These are phyloP conservation scores for Moricandia arvensis DNA, from an alignment of 345 rosid species.

Conservation along the genomic window DNA sequence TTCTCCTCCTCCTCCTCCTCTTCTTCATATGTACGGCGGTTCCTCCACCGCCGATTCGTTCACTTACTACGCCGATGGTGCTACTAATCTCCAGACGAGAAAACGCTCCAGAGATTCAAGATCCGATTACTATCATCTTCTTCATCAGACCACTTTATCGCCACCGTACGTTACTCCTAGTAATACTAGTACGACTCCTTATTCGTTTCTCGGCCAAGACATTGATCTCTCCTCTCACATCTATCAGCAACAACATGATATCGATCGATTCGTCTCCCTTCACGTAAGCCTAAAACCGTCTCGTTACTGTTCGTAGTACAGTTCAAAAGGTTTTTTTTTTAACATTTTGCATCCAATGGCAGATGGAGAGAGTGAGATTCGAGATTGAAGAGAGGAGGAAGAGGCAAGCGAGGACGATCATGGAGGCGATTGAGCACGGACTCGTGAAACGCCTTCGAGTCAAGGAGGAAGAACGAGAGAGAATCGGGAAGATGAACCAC, in stretches of 20 bases:
- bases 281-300: constrained; percentile 27
- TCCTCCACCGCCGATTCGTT: constrained; percentile 35
- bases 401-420: constrained; percentile 54
- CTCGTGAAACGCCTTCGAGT: constrained; percentile 49
- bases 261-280: constrained; percentile 58
- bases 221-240: constrained; percentile 60
- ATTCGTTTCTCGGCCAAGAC: constrained; percentile 60
- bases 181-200: constrained; percentile 28
- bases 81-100: constrained; percentile 34
- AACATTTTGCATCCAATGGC: neutral
- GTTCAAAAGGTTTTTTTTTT: no score
- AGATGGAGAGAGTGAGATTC: constrained; percentile 75
- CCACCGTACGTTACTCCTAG: constrained; percentile 9
- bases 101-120: constrained; percentile 64
- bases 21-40: constrained; percentile 45
- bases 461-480: constrained; percentile 70
- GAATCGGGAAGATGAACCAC: constrained; percentile 62
- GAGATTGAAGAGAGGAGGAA: constrained; percentile 68
- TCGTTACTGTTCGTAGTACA: no score
- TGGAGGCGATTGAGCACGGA: constrained; percentile 56
- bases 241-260: constrained; percentile 63
- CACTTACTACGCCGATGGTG: constrained; percentile 44
- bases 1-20: constrained; percentile 38
- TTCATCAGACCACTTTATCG: constrained; percentile 23
- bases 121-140: constrained; percentile 26